A percentile compares a stretch with the other conserved stretches of the same genome.
phyloP scores from a whole-genome alignment of 306 rosid genomes.

The Trichosanthes truncata region DNA sequence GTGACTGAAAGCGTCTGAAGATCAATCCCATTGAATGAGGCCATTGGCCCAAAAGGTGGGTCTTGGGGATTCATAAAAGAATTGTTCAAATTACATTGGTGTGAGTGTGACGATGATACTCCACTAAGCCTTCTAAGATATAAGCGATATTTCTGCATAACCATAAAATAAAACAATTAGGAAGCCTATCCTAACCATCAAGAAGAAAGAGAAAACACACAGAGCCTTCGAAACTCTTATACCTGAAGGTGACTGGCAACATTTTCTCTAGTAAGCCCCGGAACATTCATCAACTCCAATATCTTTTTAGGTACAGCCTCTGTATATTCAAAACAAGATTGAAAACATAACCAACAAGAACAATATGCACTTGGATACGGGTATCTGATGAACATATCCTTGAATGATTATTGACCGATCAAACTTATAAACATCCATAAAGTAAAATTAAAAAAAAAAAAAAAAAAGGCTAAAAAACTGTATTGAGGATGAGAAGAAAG shows the following conservation, averaged over 20 bases:
- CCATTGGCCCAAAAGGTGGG: constrained; percentile 61
- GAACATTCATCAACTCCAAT: constrained; percentile 95
- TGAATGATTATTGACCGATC: background rate
- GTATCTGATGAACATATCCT: background rate
- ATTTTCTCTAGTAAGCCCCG: constrained; percentile 96
- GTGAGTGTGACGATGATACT: constrained; percentile 40
- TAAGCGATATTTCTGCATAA: constrained; percentile 79
- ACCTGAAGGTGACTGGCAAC: constrained; percentile 99
- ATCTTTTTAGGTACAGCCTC: constrained; percentile 99
- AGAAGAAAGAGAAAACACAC: background rate
- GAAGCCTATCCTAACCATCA: background rate
- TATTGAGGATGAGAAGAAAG: background rate
- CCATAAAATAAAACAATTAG: background rate
- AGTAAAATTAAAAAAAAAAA: background rate
- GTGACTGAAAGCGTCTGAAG: constrained; percentile 70
- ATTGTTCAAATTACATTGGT: constrained; percentile 49
- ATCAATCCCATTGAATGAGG: constrained; percentile 74
- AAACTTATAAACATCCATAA: background rate
- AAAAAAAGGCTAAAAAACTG: background rate
- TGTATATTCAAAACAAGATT: constrained; percentile 23
- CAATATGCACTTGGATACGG: background rate
- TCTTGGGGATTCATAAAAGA: constrained; percentile 69
- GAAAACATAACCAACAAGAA: background rate
- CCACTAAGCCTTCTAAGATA: constrained; percentile 93
- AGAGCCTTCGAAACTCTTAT: background rate